Percentiles rank a stretch among this genome's conserved stretches.
Evolutionary conservation across 2,329 filamentous ascomycete species (phyloP).

Genomic region (Tympanopsis confertula): DNA sequence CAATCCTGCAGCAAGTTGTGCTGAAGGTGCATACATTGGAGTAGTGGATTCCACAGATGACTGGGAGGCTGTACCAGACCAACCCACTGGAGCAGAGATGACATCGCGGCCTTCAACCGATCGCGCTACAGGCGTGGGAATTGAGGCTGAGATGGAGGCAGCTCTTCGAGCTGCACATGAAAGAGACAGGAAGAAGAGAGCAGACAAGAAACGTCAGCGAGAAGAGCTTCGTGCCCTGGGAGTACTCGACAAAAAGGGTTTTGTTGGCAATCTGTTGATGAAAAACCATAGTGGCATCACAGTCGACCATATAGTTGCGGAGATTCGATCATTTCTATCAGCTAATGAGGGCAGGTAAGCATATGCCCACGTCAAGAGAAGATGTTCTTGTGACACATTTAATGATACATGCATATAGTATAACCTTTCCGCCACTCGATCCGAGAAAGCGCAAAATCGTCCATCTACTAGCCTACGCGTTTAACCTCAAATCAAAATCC

Average conservation of each 20-base stretch:
- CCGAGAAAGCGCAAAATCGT: slow-evolving; percentile 65
- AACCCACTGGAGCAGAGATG: too few relatives aligned
- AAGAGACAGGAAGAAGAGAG: slow-evolving; percentile 62
- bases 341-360: slow-evolving; percentile 49
- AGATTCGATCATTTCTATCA: slow-evolving; percentile 62
- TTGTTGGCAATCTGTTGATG: slow-evolving; percentile 45
- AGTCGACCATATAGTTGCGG: slow-evolving; percentile 57
- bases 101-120: too few relatives aligned
- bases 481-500: slow-evolving; percentile 77
- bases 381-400: slow-evolving; percentile 4
- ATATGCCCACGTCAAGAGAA: not conserved
- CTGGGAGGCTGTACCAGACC: too few relatives aligned
- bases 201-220: slow-evolving; percentile 56
- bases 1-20: too few relatives aligned
- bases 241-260: slow-evolving; percentile 46
- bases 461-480: slow-evolving; percentile 64
- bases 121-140: too few relatives aligned
- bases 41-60: too few relatives aligned
- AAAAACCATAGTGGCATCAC: slow-evolving; percentile 67
- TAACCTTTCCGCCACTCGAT: slow-evolving; percentile 74
- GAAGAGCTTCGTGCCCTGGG: slow-evolving; percentile 57
- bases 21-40: too few relatives aligned
- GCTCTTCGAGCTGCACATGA: too few relatives aligned
- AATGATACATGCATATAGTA: slow-evolving; percentile 30
- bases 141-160: too few relatives aligned